A percentile compares a stretch with the other conserved stretches of the same genome.
Conservation (phyloP, 2,329 filamentous ascomycete species). For the Epichloe baconii region DNA sequence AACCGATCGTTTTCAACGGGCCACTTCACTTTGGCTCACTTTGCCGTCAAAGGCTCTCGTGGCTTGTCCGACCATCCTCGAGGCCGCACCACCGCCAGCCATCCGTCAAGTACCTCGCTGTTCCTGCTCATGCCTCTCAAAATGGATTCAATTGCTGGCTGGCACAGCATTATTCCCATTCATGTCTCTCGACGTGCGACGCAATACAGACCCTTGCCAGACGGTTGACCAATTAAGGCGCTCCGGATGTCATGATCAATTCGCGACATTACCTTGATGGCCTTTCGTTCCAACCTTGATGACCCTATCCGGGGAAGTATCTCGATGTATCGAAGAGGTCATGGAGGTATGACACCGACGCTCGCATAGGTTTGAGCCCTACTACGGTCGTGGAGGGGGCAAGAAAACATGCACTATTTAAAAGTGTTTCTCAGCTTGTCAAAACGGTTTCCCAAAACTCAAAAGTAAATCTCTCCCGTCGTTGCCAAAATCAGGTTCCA, state of each 20-base stretch:
- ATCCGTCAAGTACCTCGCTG: not conserved
- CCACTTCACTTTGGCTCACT: too few relatives aligned
- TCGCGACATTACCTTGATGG: slow-evolving; percentile 3
- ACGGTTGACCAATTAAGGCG: slow-evolving; percentile 1
- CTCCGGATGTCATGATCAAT: not conserved
- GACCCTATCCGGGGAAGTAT: slow-evolving; percentile 1
- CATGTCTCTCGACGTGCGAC: not conserved
- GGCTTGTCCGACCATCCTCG: too few relatives aligned
- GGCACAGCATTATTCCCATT: not conserved
- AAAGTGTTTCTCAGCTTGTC: not conserved
- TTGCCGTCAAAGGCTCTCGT: too few relatives aligned
- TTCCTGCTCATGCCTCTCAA: not conserved
- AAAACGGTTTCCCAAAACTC: not conserved
- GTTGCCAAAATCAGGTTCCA: too few relatives aligned
- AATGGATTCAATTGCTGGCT: not conserved
- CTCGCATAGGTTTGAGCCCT: not conserved
- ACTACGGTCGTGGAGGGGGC: not conserved
- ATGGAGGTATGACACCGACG: not conserved
- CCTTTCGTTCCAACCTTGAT: slow-evolving; percentile 3
- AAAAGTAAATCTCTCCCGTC: too few relatives aligned
- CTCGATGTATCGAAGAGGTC: not conserved
- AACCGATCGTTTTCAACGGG: too few relatives aligned
- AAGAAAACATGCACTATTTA: not conserved
- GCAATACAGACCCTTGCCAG: not conserved
- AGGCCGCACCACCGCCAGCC: too few relatives aligned